These are phyloP conservation scores for Colletotrichum sublineola DNA, from an alignment of 2,329 filamentous ascomycete species.

Conservation along the genomic window DNA sequence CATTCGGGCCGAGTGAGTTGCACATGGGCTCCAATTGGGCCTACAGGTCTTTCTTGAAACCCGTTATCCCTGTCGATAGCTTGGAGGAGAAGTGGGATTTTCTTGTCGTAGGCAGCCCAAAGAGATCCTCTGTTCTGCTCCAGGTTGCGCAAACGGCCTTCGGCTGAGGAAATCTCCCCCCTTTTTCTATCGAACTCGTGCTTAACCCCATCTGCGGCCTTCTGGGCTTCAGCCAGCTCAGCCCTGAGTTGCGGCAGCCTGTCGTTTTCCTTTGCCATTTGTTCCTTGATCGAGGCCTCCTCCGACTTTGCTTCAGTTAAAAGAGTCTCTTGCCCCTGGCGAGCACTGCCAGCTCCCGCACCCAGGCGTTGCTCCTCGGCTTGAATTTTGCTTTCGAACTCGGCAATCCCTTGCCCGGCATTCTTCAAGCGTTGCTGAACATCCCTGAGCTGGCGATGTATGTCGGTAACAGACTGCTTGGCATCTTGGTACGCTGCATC, in stretches of 20 bases:
- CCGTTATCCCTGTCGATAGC: constrained; percentile 77
- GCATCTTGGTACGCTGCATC: constrained; percentile 62
- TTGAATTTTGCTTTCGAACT: constrained; percentile 62
- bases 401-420: constrained; percentile 61
- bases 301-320: constrained; percentile 45
- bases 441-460: constrained; percentile 70
- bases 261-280: constrained; percentile 12
- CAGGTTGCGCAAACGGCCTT: constrained; percentile 31
- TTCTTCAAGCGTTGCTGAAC: constrained; percentile 71
- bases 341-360: constrained; percentile 77
- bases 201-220: constrained; percentile 8
- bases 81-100: constrained; percentile 73
- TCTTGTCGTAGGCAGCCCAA: constrained; percentile 73
- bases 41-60: constrained; percentile 81
- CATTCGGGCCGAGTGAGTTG: constrained; percentile 83
- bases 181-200: constrained; percentile 32
- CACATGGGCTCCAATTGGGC: constrained; percentile 85
- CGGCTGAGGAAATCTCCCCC: constrained; percentile 43
- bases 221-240: constrained; percentile 18
- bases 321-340: constrained; percentile 59
- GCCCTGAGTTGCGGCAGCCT: constrained; percentile 16
- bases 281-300: constrained; percentile 39
- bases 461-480: constrained; percentile 68
- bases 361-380: constrained; percentile 73
- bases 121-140: constrained; percentile 59